Evolutionary conservation across 1,284 basidiomycete genomes (phyloP).

Genomic region (Tylopilus orsonianus): DNA sequence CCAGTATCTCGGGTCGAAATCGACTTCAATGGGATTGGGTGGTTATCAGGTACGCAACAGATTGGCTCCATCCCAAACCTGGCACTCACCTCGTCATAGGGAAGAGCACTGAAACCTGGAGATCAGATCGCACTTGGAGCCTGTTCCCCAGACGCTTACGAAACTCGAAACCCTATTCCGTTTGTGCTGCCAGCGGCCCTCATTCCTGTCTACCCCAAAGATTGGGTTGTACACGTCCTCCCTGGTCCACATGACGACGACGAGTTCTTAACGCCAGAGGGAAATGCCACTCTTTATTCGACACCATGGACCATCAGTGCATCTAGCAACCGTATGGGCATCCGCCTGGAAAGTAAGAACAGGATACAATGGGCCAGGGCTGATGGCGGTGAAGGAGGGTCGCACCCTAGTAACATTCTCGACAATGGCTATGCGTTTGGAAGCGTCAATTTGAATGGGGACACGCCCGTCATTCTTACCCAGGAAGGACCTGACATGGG

Average conservation of each 20-base stretch:
- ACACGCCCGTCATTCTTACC: constrained; percentile 68
- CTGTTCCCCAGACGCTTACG: constrained; percentile 28
- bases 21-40: constrained; percentile 60
- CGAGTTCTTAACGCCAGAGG: constrained; percentile 51
- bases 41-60: constrained; percentile 56
- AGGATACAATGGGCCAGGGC: constrained; percentile 59
- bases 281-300: constrained; percentile 48
- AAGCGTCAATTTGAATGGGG: constrained; percentile 67
- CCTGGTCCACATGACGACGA: constrained; percentile 65
- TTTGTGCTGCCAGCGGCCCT: constrained; percentile 24
- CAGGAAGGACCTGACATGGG: constrained; percentile 68
- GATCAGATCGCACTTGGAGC: constrained; percentile 44
- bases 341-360: constrained; percentile 42
- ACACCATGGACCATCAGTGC: constrained; percentile 53
- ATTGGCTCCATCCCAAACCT: too few species aligned
- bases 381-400: constrained; percentile 69
- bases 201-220: constrained; percentile 45
- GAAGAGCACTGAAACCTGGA: constrained; percentile 50
- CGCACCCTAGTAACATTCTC: constrained; percentile 71
- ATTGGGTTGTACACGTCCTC: constrained; percentile 58
- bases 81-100: constrained; percentile 33
- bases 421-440: constrained; percentile 68
- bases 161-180: constrained; percentile 2
- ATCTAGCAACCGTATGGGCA: constrained; percentile 62
- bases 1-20: constrained; percentile 60